phyloP scores from a whole-genome alignment of 2,329 filamentous ascomycete species.

The Coccinonectria pachysandricola region DNA sequence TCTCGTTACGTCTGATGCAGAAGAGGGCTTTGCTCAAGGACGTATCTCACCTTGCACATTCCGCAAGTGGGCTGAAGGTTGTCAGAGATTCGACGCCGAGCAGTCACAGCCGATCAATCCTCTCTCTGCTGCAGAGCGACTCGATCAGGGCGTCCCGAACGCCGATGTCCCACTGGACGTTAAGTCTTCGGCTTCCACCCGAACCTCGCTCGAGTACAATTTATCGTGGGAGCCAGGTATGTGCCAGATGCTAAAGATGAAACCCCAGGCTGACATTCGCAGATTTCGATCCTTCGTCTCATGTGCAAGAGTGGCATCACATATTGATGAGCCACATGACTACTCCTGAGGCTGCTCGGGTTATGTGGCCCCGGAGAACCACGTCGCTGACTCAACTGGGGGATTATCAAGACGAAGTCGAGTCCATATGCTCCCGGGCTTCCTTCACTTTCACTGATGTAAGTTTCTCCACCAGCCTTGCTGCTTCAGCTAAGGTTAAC shows the following conservation, averaged over 20 bases:
- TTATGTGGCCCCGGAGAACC: not conserved
- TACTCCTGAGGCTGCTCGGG: not conserved
- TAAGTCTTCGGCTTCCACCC: not conserved
- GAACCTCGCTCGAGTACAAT: not conserved
- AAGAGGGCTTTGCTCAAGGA: constrained; percentile 26
- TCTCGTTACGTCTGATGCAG: constrained; percentile 29
- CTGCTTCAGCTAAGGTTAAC: not conserved
- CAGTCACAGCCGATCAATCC: too few relatives aligned
- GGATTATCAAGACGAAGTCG: not conserved
- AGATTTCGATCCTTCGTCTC: constrained; percentile 1
- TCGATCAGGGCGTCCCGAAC: too few relatives aligned
- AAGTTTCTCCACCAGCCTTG: not conserved
- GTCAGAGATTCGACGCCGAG: constrained; percentile 23
- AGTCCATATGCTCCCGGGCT: not conserved
- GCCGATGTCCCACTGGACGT: too few relatives aligned
- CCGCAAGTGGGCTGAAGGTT: constrained; percentile 26
- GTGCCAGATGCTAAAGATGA: not conserved
- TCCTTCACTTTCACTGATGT: constrained; percentile 12
- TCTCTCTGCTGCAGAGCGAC: too few relatives aligned
- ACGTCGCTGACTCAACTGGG: not conserved
- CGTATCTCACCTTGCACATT: constrained; percentile 34
- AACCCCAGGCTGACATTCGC: not conserved
- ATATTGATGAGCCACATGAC: constrained; percentile 1
- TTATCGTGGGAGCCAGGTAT: not conserved
- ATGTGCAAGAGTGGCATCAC: constrained; percentile 4